Conservation (phyloP, 2,329 filamentous ascomycete species). For the Pseudocercospora crystallina region DNA sequence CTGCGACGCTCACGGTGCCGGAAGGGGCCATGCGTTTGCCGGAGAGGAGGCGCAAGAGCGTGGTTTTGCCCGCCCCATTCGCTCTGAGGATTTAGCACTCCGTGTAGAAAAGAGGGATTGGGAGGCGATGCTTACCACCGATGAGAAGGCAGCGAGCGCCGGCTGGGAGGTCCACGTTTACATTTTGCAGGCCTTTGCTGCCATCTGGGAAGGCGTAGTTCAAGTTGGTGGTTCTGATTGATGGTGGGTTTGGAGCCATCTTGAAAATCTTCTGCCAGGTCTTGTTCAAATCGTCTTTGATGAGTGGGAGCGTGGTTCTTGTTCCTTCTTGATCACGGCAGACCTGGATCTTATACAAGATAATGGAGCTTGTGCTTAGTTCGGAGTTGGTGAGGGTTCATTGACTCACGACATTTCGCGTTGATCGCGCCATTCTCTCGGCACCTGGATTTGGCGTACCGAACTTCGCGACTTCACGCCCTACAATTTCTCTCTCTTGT, state of each 20-base stretch:
- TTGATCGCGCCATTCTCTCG: too few relatives aligned
- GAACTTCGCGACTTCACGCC: constrained; percentile 5
- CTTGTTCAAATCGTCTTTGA: neutral
- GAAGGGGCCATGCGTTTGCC: constrained; percentile 89
- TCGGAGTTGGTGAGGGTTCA: too few relatives aligned
- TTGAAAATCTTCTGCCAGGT: neutral
- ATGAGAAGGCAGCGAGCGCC: constrained; percentile 87
- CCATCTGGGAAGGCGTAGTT: constrained; percentile 89
- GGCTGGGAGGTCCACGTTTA: constrained; percentile 74
- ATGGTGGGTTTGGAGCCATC: constrained; percentile 45
- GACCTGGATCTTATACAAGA: too few relatives aligned
- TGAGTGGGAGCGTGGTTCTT: neutral
- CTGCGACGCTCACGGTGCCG: constrained; percentile 72
- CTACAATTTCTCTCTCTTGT: constrained; percentile 1
- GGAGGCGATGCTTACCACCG: constrained; percentile 58
- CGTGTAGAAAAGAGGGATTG: constrained; percentile 14
- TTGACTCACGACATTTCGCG: too few relatives aligned
- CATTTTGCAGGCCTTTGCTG: constrained; percentile 71
- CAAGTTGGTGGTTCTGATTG: constrained; percentile 72
- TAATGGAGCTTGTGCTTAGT: too few relatives aligned
- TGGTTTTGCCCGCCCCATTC: constrained; percentile 97
- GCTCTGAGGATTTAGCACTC: constrained; percentile 49
- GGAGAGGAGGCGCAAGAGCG: constrained; percentile 86
- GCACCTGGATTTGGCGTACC: neutral
- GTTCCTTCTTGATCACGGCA: too few relatives aligned